Evolutionary conservation across 495 filamentous ascomycete genomes (phyloP).

Genomic region (Aspergillus conjunctus): DNA sequence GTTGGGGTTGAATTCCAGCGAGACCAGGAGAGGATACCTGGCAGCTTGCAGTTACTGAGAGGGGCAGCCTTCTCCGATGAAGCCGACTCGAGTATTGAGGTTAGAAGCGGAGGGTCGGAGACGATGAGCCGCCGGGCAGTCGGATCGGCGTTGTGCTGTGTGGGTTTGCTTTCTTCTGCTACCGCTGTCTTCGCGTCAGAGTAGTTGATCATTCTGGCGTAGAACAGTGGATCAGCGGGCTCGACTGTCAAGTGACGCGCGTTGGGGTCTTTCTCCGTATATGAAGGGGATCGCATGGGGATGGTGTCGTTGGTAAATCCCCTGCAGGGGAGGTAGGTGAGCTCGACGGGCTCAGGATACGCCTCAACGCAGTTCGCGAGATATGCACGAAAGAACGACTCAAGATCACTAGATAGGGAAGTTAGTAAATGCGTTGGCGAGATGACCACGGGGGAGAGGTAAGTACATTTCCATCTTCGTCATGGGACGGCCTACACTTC

Average conservation of each 20-base stretch:
- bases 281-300: constrained; percentile 14
- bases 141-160: constrained; percentile 9
- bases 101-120: constrained; percentile 26
- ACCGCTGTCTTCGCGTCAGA: neutral
- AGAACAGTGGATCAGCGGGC: constrained; percentile 16
- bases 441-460: neutral
- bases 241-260: constrained; percentile 13
- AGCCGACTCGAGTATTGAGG: constrained; percentile 25
- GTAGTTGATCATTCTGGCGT: constrained; percentile 11
- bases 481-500: constrained; percentile 16
- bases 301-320: constrained; percentile 17
- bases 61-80: neutral
- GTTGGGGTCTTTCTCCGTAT: neutral
- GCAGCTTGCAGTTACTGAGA: neutral
- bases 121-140: constrained; percentile 15
- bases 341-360: constrained; percentile 8
- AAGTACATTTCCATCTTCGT: constrained; percentile 15
- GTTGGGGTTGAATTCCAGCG: neutral
- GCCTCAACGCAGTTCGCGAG: constrained; percentile 12
- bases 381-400: constrained; percentile 19
- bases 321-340: constrained; percentile 20
- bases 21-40: neutral
- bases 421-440: neutral
- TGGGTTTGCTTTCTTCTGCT: constrained; percentile 3
- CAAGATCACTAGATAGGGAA: constrained; percentile 10